Percentiles rank a stretch among this genome's conserved stretches.
These are phyloP conservation scores for Allantophomopsis cytisporea DNA, from an alignment of 2,329 filamentous ascomycete genomes.

Conservation along the genomic window DNA sequence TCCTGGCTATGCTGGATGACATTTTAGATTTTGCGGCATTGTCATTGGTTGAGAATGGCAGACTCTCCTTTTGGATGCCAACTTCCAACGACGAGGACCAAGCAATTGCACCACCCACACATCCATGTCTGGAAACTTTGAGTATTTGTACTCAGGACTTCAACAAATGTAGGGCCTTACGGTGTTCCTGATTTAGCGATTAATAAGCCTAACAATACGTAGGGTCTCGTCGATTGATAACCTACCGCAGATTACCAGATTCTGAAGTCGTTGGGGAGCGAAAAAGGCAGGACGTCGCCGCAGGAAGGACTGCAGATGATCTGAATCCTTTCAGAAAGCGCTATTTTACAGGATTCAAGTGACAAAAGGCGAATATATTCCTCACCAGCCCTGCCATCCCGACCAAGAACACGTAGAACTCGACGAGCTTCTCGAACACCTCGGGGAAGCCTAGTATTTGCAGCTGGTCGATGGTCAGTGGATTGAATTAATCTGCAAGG, in stretches of 20 bases:
- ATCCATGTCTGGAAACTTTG: slow-evolving; percentile 62
- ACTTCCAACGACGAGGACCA: slow-evolving; percentile 69
- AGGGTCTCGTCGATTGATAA: slow-evolving; percentile 84
- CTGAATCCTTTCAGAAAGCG: slow-evolving; percentile 51
- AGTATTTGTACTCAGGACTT: slow-evolving; percentile 76
- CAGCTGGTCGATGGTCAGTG: no score
- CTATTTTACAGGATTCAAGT: slow-evolving; percentile 27
- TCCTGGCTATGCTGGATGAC: slow-evolving; percentile 79
- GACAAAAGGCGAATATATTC: no score
- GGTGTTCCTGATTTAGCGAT: neutral
- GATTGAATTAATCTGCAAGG: no score
- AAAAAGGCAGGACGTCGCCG: slow-evolving; percentile 18
- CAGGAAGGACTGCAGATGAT: slow-evolving; percentile 44
- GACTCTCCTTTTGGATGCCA: slow-evolving; percentile 95
- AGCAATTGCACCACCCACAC: slow-evolving; percentile 63
- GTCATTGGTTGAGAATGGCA: slow-evolving; percentile 64
- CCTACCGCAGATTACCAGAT: slow-evolving; percentile 62
- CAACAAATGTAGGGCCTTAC: slow-evolving; percentile 56
- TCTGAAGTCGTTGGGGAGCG: slow-evolving; percentile 28
- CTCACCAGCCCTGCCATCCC: no score
- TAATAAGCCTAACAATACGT: slow-evolving; percentile 5
- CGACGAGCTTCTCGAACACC: no score
- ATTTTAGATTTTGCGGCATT: slow-evolving; percentile 70
- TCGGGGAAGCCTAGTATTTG: no score
- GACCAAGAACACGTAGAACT: no score